Base-by-base conservation (phyloP, 2,329 filamentous ascomycete species). In the Curvularia sp. region DNA sequence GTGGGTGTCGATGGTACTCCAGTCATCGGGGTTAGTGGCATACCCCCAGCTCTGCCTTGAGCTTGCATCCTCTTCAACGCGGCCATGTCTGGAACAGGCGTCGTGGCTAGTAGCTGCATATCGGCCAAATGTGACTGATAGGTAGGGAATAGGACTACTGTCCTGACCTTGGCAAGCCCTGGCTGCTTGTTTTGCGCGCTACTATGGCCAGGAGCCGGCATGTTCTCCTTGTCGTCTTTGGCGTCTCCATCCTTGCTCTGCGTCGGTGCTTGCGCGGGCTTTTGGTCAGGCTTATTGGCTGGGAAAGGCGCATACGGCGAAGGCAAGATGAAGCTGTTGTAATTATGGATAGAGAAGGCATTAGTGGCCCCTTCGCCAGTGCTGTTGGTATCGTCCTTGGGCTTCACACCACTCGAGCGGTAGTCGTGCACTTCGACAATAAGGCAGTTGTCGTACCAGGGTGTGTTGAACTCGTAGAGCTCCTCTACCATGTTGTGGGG, bases 401-500 rank as follows among this genome's bases (percentile, higher is more conserved):
- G 74, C 64, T 92, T 66, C 84, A 80, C 61, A 84, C 83, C 46
- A 83, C 83, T 41, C 81, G 89, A 87, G 70, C 90, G 91, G 80
- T 97, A 91, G 74, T 98, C 92, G 70, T 96, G 86, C n/a, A 98
- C 82, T 76, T 96, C 89, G 34, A 99, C 93, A 66, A 99, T 98
- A 56, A 99, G 84, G 72, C 94, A 97, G 30, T 86, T 83, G 76
- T 98, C 93, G 74, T 98, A 99, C 74, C 97, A 98, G 9, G 84
- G 83, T 13, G 97, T 89, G 19, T 87, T 87, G 18, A 83, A 82
- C 47, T 87, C 83, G 27, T 88, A 83, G 53, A 99, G 86, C 66
- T 94, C 89, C 47, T 90, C 87, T 10, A 98, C 80, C 74, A 98
- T 87, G 67, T 97, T 93, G 77, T 97, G 93, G 1, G 95, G 95